These are phyloP conservation scores for Fusarium bulbicola DNA, from an alignment of 2,329 filamentous ascomycete genomes.

Conservation along the genomic window DNA sequence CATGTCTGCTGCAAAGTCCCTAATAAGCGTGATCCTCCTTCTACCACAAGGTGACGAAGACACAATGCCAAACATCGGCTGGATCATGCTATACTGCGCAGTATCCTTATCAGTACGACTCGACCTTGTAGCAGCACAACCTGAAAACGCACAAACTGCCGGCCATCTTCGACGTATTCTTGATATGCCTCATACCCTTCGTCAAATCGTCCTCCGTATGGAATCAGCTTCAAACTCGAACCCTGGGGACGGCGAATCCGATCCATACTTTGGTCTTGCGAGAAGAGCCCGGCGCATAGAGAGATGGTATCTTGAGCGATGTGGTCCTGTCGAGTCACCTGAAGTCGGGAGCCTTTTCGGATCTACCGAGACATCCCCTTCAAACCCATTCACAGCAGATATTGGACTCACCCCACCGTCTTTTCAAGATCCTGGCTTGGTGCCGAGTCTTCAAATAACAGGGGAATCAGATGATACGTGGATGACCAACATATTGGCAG, in stretches of 20 bases:
- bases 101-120: slow-evolving; percentile 43
- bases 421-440: slow-evolving; percentile 4
- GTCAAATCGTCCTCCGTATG: slow-evolving; percentile 43
- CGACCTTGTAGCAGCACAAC: slow-evolving; percentile 44
- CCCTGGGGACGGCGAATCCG: slow-evolving; percentile 14
- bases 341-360: slow-evolving; percentile 27
- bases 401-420: slow-evolving; percentile 17
- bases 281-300: slow-evolving; percentile 34
- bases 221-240: slow-evolving; percentile 35
- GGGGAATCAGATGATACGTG: slow-evolving; percentile 22
- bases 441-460: slow-evolving; percentile 29
- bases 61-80: slow-evolving; percentile 43
- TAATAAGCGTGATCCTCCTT: slow-evolving; percentile 42
- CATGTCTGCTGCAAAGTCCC: slow-evolving; percentile 44
- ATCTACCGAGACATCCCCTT: slow-evolving; percentile 23
- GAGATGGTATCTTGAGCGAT: slow-evolving; percentile 34
- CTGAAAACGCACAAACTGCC: slow-evolving; percentile 36
- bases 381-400: slow-evolving; percentile 3
- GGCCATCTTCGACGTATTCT: slow-evolving; percentile 43
- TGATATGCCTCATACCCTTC: slow-evolving; percentile 43
- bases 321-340: slow-evolving; percentile 21
- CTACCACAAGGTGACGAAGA: slow-evolving; percentile 43
- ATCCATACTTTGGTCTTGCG: slow-evolving; percentile 40
- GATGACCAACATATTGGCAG: slow-evolving; percentile 28
- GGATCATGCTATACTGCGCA: slow-evolving; percentile 47